These are phyloP conservation scores for Plectosphaerella sp. DNA, from an alignment of 2,329 filamentous ascomycete genomes.

Conservation along the genomic window DNA sequence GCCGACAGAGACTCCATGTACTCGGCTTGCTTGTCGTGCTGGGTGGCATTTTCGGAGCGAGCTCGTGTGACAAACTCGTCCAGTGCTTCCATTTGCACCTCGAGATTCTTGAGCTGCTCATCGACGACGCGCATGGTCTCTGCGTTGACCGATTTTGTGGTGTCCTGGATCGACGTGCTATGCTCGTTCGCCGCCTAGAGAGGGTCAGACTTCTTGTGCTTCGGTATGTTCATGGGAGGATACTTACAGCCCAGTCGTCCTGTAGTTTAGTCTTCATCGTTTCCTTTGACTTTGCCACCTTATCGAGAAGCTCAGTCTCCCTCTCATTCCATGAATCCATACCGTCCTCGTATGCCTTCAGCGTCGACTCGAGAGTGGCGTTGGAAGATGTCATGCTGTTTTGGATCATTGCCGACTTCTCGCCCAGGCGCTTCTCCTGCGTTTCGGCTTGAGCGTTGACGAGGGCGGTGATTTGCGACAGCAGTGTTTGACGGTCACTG, in stretches of 20 bases:
- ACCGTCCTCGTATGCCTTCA: constrained; percentile 61
- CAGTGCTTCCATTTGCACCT: constrained; percentile 81
- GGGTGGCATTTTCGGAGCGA: constrained; percentile 71
- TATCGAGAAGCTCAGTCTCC: constrained; percentile 64
- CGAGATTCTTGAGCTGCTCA: constrained; percentile 81
- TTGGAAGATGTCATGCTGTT: constrained; percentile 62
- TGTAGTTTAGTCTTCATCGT: constrained; percentile 76
- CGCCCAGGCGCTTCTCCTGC: constrained; percentile 67
- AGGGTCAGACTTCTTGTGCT: constrained; percentile 18
- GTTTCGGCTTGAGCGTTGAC: constrained; percentile 69
- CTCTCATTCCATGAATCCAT: constrained; percentile 72
- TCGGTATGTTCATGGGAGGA: constrained; percentile 35
- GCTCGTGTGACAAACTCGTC: constrained; percentile 88
- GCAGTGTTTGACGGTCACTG: constrained; percentile 67
- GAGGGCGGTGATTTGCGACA: constrained; percentile 73
- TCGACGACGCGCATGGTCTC: constrained; percentile 88
- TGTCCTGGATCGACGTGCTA: constrained; percentile 77
- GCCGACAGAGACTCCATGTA: constrained; percentile 62
- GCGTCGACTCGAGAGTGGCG: constrained; percentile 59
- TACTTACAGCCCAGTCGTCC: constrained; percentile 75
- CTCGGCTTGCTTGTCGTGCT: constrained; percentile 65
- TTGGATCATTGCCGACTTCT: constrained; percentile 58
- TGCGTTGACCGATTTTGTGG: constrained; percentile 82
- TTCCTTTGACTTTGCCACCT: constrained; percentile 70
- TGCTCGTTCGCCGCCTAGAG: constrained; percentile 67